Base-by-base conservation (phyloP, 2,329 filamentous ascomycete genomes). In the Ophiostoma populinum region DNA sequence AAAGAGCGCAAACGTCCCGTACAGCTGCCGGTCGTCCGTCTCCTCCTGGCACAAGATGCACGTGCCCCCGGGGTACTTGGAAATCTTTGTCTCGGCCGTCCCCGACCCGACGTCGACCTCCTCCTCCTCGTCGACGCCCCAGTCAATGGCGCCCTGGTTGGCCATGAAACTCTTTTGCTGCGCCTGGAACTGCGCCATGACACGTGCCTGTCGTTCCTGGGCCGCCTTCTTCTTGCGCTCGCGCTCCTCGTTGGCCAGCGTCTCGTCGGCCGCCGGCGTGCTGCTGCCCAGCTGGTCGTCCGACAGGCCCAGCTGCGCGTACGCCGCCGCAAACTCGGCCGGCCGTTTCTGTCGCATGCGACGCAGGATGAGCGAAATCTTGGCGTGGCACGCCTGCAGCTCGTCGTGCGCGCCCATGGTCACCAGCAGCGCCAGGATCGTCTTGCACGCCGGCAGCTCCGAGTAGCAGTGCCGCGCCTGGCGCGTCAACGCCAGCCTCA, bases 161-260 rank as follows among this genome's bases (percentile, higher is more conserved):
- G 82, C 79, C 58, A 98, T 61, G 56, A 98, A 98, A 47, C 74
- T 90, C 56, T 92, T 87, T 52, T 95, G 92, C 50, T 98, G 87
- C 51, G 93, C 80, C 52, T 95, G 90, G 56, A 98, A 94, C 50
- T 94, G 85, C 2, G 86, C 90, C 86, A 98, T 94, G 21, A 98
- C 83, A 49, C 75, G 80, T 2, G 86, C 86, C 55, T 95, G 86
- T 16, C 90, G 74, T 46, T 85, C 87, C 26, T 86, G 58, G 1
- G 90, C 90, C 35, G 87, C 81, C 55, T 80, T 80, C 63, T 94
- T 98, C 61, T 87, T 93, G 41, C 73, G 62, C 53, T 87, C 80
- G 12, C 72, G 69, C 49, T 87, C 80, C 44, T 78, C 78, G 40
- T 80, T 76, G 18, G 31, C 41, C 24, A 65, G 71, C 5, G 63